Evolutionary conservation across 495 filamentous ascomycete species (phyloP).

Genomic region (Hypoxylon crocopeplum): DNA sequence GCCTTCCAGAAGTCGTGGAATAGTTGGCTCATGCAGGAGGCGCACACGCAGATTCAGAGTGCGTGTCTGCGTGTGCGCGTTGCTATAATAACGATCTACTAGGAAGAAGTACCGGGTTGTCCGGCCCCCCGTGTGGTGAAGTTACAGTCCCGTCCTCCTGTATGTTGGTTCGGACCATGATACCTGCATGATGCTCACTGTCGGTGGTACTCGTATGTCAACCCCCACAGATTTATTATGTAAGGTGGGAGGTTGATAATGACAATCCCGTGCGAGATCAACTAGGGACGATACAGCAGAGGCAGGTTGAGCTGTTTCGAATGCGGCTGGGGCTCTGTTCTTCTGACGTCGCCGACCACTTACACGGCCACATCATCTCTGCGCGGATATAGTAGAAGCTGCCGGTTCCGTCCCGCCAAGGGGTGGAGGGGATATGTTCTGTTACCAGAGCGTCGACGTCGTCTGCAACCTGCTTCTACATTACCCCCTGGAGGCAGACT

Average conservation of each 20-base stretch:
- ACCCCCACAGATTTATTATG: conserved; percentile 37
- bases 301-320: neutral
- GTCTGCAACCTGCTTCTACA: neutral
- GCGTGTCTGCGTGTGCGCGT: conserved; percentile 17
- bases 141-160: conserved; percentile 29
- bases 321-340: neutral
- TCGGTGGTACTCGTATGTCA: conserved; percentile 38
- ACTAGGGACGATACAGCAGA: too few relatives aligned
- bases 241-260: conserved; percentile 27
- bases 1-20: conserved; percentile 25
- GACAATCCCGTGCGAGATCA: conserved; percentile 13
- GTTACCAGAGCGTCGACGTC: conserved; percentile 8
- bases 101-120: conserved; percentile 41
- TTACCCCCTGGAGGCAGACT: conserved; percentile 14
- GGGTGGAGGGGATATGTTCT: conserved; percentile 1
- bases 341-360: conserved; percentile 12
- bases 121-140: conserved; percentile 36
- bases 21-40: conserved; percentile 31
- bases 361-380: neutral
- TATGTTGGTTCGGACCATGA: conserved; percentile 37
- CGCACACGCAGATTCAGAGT: neutral
- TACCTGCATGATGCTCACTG: conserved; percentile 32
- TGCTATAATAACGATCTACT: conserved; percentile 40
- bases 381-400: conserved; percentile 5
- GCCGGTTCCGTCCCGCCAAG: conserved; percentile 13